Percentiles rank a stretch among this genome's conserved stretches.
Evolutionary conservation across 108 stramenopile genomes (phyloP).

Genomic region (Skeletonema menzelii): DNA sequence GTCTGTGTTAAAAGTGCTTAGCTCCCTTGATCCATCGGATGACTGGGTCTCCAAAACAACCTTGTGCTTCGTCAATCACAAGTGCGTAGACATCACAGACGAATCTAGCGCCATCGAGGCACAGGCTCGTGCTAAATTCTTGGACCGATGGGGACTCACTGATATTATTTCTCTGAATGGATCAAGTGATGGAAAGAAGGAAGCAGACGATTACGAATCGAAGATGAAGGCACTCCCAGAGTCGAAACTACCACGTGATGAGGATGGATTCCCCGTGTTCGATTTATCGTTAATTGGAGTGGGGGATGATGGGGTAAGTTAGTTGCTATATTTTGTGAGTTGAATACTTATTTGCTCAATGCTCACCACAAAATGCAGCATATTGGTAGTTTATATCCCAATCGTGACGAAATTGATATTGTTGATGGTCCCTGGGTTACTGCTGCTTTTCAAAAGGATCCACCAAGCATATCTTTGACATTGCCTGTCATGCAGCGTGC

Average conservation of each 20-base stretch:
- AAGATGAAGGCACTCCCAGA: constrained; percentile 47
- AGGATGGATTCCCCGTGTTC: constrained; percentile 71
- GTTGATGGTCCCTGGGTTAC: constrained; percentile 61
- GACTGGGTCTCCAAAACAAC: constrained; percentile 68
- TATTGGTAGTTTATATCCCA: constrained; percentile 74
- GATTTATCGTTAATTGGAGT: constrained; percentile 82
- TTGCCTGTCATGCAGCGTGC: constrained; percentile 73
- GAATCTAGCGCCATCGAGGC: constrained; percentile 65
- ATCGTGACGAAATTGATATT: constrained; percentile 61
- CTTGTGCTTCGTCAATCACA: constrained; percentile 85
- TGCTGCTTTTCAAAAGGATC: constrained; percentile 65
- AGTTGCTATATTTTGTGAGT: too few species aligned
- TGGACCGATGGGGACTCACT: constrained; percentile 56
- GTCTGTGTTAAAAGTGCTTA: constrained; percentile 75
- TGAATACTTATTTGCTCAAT: too few species aligned
- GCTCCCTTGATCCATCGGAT: constrained; percentile 13
- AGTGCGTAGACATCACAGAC: constrained; percentile 73
- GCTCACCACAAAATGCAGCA: too few species aligned
- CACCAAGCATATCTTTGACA: constrained; percentile 70
- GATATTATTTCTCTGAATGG: constrained; percentile 60
- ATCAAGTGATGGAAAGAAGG: constrained; percentile 51
- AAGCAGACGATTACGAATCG: constrained; percentile 64
- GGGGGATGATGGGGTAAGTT: constrained; percentile 87
- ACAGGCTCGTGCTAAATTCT: constrained; percentile 65
- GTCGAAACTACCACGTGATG: constrained; percentile 52